Base-by-base conservation (phyloP, 805 yeast genomes). In the Monosporozyma unispora region DNA sequence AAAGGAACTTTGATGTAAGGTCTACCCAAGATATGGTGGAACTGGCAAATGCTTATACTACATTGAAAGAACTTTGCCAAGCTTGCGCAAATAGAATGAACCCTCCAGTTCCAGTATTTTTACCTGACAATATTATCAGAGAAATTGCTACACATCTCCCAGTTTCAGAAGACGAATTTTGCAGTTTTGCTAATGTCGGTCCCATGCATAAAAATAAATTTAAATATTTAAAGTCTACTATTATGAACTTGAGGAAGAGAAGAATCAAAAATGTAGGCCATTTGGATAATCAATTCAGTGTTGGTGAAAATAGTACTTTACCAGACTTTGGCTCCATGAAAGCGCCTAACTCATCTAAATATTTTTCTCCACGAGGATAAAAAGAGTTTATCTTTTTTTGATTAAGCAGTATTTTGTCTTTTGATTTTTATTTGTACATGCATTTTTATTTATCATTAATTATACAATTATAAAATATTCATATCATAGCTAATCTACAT, bases 91-190 rank as follows among this genome's bases (percentile, higher is more conserved):
- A 56, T 48, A 46, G 56, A 38, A 45, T 56, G 52, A 56, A 50
- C 33, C 64, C 64, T 22, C 64, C 66, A 9, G 50, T 56, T 7
- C 37, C 57, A 3, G 55, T 55, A 23, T 55, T 59, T 44, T 42
- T 64, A 3, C 57, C 68, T 0, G 67, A 63, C 48, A 43, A 46
- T 9, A 41, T 60, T 2, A 41, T 65, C 11, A 58, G 52, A 48
- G 59, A 57, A 43, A 48, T 62, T 3, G 66, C 68, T 1, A 54
- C 52, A 16, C 41, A 50, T 11, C 44, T 65, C 14, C 69, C 69
- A 2, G 49, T 50, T 5, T 51, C 59, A 3, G 59, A 57, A 21
- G 58, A 52, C 2, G 66, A 61, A 35, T 64, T 61, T 48, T 33
- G 51, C 4, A 51, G 50, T 4, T 37, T 65, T 5, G 55, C 57